These are phyloP conservation scores for Pseudonectria foliicola DNA, from an alignment of 2,329 filamentous ascomycete species.

Conservation along the genomic window DNA sequence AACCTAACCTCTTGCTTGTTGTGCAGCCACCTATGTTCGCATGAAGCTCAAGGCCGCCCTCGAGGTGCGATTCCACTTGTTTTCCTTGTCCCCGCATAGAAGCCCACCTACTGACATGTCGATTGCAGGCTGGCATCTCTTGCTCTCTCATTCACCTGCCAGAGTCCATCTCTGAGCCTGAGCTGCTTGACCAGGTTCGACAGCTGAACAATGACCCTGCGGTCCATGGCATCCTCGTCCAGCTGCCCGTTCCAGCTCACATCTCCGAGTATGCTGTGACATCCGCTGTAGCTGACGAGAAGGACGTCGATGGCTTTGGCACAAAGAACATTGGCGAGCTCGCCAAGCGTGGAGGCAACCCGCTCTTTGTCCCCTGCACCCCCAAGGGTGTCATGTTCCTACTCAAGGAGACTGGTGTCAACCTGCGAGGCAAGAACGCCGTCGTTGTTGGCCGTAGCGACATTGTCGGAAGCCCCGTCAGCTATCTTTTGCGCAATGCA, in stretches of 20 bases:
- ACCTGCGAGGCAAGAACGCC: slow-evolving; percentile 82
- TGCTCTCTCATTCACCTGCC: slow-evolving; percentile 82
- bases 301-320: slow-evolving; percentile 97
- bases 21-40: slow-evolving; percentile 86
- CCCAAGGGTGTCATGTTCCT: slow-evolving; percentile 96
- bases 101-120: neutral
- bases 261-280: slow-evolving; percentile 88
- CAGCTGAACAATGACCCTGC: slow-evolving; percentile 77
- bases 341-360: slow-evolving; percentile 86
- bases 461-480: slow-evolving; percentile 95
- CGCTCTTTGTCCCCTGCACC: slow-evolving; percentile 89
- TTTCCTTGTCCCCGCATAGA: neutral
- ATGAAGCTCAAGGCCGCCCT: slow-evolving; percentile 98
- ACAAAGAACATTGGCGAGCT: slow-evolving; percentile 92
- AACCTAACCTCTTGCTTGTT: slow-evolving; percentile 27
- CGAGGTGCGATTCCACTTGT: slow-evolving; percentile 52
- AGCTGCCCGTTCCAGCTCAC: slow-evolving; percentile 82
- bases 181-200: slow-evolving; percentile 76
- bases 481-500: slow-evolving; percentile 89
- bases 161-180: slow-evolving; percentile 72
- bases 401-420: slow-evolving; percentile 73
- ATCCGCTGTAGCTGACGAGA: slow-evolving; percentile 83
- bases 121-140: slow-evolving; percentile 70
- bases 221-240: slow-evolving; percentile 89
- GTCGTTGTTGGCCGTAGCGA: slow-evolving; percentile 93